These are phyloP conservation scores for Chlorella vulgaris DNA, from an alignment of 139 green algal species.

Conservation along the genomic window DNA sequence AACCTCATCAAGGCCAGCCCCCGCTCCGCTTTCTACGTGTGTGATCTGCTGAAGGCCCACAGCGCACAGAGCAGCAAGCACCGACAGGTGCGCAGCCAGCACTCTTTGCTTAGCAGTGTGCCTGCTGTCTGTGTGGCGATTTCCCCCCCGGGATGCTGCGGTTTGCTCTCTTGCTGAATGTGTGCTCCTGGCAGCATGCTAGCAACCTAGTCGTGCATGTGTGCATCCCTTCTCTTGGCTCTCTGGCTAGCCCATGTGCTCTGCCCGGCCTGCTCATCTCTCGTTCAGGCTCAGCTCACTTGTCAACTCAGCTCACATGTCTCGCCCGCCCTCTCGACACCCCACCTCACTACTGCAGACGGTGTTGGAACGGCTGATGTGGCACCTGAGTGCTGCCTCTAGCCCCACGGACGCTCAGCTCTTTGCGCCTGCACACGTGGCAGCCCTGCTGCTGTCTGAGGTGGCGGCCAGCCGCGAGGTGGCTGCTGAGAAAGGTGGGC, in stretches of 20 bases:
- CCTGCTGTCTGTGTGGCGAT: too few species aligned
- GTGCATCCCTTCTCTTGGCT: too few species aligned
- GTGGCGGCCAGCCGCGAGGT: conserved; percentile 49
- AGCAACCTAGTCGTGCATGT: too few species aligned
- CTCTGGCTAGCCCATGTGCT: too few species aligned
- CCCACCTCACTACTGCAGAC: neutral
- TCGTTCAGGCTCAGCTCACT: too few species aligned
- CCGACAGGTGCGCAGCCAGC: conserved; percentile 56
- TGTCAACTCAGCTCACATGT: too few species aligned
- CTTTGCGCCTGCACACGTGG: conserved; percentile 60
- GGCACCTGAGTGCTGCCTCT: conserved; percentile 39
- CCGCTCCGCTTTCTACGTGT: conserved; percentile 18
- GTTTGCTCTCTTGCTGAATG: too few species aligned
- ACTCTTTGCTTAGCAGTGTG: conserved; percentile 20
- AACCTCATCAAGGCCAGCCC: neutral
- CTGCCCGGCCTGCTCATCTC: too few species aligned
- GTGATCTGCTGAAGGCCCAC: conserved; percentile 44
- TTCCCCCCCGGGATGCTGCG: too few species aligned
- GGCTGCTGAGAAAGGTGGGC: conserved; percentile 44
- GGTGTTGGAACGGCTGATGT: conserved; percentile 67
- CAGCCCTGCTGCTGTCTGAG: conserved; percentile 77
- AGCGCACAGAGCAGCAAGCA: conserved; percentile 56
- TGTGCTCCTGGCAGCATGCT: too few species aligned
- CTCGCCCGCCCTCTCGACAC: neutral
- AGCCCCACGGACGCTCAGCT: conserved; percentile 14